Evolutionary conservation across 2,329 filamentous ascomycete species (phyloP), one percentile per base, ranked within the genome.

Genomic region (Ceratocystis papillata): DNA sequence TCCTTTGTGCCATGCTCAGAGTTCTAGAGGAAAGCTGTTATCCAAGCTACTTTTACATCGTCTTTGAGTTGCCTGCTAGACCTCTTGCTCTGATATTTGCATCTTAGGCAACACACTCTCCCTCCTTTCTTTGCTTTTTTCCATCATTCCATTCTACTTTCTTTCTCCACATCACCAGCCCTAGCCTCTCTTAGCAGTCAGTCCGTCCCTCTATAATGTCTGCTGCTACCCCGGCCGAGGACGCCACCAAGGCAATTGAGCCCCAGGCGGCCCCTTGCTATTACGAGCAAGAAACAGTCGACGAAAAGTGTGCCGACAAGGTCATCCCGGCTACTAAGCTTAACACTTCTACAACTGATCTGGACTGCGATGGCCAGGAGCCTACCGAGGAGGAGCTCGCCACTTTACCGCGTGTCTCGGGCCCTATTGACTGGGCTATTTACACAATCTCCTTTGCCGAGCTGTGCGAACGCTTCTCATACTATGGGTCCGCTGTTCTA

Each of bases 381-480:
- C 84, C 84, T 2, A 87, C 83, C 5, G 80, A 83, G 41, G 84
- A 87, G 72, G 85, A 88, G 68, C 74, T 84, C 68, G 73, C 69
- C 15, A 85, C 82, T 0, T 80, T 88, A n/a, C 81, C 79, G 62
- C 83, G 84, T 71, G 81, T 88, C 25, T 82, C 84, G 12, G 85
- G 83, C 69, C 79, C 79, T 72, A 82, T 90, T 68, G 84, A 85
- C 62, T 85, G 81, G 80, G 77, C 80, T 65, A 81, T 86, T 67
- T 90, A 84, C 76, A 85, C 84, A 30, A 83, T 91, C 67, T 87
- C 86, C 61, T 84, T 89, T 69, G 83, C 88, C 67, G 88, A 91
- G 75, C 77, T 89, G 66, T 88, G 85, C 76, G 88, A 91, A 76
- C 85, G 87, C 62, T 89, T 89, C 76, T 87, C 85, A 15, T 91